Conservation (phyloP, 2,329 filamentous ascomycete genomes). For the Aureobasidium sp. region DNA sequence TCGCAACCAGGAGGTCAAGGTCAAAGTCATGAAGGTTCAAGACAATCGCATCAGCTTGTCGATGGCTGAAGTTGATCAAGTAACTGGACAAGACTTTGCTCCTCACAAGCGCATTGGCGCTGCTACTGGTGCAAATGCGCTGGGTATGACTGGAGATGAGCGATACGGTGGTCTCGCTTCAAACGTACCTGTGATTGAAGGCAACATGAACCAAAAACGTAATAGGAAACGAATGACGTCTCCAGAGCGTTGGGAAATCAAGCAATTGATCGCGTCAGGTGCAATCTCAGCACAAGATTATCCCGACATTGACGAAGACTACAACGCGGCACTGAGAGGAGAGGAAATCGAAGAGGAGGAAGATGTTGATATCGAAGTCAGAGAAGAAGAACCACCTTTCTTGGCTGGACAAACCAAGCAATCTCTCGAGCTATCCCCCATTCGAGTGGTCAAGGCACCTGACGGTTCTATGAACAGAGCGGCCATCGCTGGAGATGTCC, state of each 20-base stretch:
- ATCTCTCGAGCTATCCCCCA: conserved; percentile 88
- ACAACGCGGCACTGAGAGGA: conserved; percentile 77
- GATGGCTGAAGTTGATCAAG: conserved; percentile 96
- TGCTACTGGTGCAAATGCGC: conserved; percentile 83
- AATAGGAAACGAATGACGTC: conserved; percentile 92
- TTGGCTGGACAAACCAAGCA: conserved; percentile 93
- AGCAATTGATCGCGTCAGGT: conserved; percentile 91
- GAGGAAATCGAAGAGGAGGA: conserved; percentile 90
- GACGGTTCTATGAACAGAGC: conserved; percentile 97
- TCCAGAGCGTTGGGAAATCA: conserved; percentile 94
- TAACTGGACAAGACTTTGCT: conserved; percentile 73
- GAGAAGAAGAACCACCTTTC: conserved; percentile 94
- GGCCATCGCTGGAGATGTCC: conserved; percentile 82
- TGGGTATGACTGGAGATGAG: conserved; percentile 61
- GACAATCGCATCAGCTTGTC: conserved; percentile 76
- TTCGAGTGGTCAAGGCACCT: conserved; percentile 92
- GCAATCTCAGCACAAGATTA: conserved; percentile 90
- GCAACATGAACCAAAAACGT: conserved; percentile 46
- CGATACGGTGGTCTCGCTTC: conserved; percentile 48
- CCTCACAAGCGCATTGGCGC: conserved; percentile 72
- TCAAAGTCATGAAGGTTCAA: conserved; percentile 87
- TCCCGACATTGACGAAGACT: conserved; percentile 89
- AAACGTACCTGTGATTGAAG: conserved; percentile 58
- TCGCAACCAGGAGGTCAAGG: conserved; percentile 75
- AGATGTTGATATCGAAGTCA: conserved; percentile 93